These are phyloP conservation scores for Pleurotus tuoliensis DNA, from an alignment of 768 basidiomycete species.

Conservation along the genomic window DNA sequence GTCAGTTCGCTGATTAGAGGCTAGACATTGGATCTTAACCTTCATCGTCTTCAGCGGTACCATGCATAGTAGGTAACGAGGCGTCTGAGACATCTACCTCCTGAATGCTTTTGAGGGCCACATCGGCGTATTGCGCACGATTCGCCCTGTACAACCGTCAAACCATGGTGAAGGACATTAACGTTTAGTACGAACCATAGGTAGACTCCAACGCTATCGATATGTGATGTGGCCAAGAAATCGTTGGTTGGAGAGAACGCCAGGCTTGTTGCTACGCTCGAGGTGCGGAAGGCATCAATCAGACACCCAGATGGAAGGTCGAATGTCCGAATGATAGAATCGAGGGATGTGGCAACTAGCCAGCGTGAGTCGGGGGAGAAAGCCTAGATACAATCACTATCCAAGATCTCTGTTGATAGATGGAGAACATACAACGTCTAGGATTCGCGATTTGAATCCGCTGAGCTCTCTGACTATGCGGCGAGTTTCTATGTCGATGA, in stretches of 20 bases:
- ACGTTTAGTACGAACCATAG: slow-evolving; percentile 61
- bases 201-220: slow-evolving; percentile 91
- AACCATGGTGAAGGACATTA: not conserved
- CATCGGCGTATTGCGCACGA: slow-evolving; percentile 87
- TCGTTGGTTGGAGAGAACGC: slow-evolving; percentile 94
- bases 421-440: slow-evolving; percentile 65
- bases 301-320: slow-evolving; percentile 91
- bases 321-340: slow-evolving; percentile 91
- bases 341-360: slow-evolving; percentile 85
- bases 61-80: slow-evolving; percentile 81
- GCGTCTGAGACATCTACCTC: slow-evolving; percentile 73
- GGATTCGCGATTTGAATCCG: slow-evolving; percentile 78
- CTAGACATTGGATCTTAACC: slow-evolving; percentile 39
- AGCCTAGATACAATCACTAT: slow-evolving; percentile 42
- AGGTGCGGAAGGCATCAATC: slow-evolving; percentile 88
- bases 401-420: not conserved
- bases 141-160: slow-evolving; percentile 66
- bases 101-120: slow-evolving; percentile 74
- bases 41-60: slow-evolving; percentile 65
- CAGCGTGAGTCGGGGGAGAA: slow-evolving; percentile 96
- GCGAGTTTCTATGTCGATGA: slow-evolving; percentile 89
- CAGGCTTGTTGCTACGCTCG: slow-evolving; percentile 84
- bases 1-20: not conserved
- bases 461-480: slow-evolving; percentile 85
- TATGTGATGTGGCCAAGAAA: slow-evolving; percentile 92